A percentile compares a stretch with the other conserved stretches of the same genome.
Conservation (phyloP, 305 asterid species). For the Withania somnifera region DNA sequence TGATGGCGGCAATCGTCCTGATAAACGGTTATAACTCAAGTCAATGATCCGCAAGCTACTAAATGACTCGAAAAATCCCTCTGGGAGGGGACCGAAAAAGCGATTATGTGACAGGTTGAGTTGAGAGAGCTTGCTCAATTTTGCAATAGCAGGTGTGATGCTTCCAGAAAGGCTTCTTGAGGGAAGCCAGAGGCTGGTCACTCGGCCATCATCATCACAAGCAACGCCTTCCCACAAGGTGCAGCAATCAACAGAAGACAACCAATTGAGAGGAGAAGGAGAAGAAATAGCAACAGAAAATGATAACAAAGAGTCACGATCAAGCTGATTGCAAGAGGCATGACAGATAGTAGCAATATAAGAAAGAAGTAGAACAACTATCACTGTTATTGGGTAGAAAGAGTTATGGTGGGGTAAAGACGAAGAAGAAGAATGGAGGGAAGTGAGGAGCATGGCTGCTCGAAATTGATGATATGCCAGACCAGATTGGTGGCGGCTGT, state of each 20-base stretch:
- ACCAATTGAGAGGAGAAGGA: conserved; percentile 53
- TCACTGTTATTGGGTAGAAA: conserved; percentile 6
- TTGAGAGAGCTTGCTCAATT: conserved; percentile 37
- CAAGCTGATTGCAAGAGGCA: conserved; percentile 39
- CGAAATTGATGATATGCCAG: conserved; percentile 11
- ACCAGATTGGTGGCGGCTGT: conserved; percentile 18
- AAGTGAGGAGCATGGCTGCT: conserved; percentile 48
- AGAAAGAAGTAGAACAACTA: conserved; percentile 13
- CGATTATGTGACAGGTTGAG: conserved; percentile 48
- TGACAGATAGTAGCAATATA: conserved; percentile 21
- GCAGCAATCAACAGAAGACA: conserved; percentile 54
- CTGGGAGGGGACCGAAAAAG: conserved; percentile 52
- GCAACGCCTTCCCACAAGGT: conserved; percentile 58
- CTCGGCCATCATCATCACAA: conserved; percentile 49
- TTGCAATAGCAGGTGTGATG: conserved; percentile 30
- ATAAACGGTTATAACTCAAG: conserved; percentile 55
- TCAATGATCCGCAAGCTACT: conserved; percentile 30
- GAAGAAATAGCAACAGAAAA: conserved; percentile 32
- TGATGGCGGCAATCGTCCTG: conserved; percentile 25
- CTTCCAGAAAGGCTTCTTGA: conserved; percentile 49
- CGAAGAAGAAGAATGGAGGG: conserved; percentile 11
- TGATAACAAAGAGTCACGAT: conserved; percentile 38
- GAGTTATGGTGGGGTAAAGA: background rate
- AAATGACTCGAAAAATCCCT: conserved; percentile 32
- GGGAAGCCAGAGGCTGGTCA: conserved; percentile 44